Evolutionary conservation across 2,329 filamentous ascomycete species (phyloP), one percentile per base, ranked within the genome.

Genomic region (Penicillium verrucosum): DNA sequence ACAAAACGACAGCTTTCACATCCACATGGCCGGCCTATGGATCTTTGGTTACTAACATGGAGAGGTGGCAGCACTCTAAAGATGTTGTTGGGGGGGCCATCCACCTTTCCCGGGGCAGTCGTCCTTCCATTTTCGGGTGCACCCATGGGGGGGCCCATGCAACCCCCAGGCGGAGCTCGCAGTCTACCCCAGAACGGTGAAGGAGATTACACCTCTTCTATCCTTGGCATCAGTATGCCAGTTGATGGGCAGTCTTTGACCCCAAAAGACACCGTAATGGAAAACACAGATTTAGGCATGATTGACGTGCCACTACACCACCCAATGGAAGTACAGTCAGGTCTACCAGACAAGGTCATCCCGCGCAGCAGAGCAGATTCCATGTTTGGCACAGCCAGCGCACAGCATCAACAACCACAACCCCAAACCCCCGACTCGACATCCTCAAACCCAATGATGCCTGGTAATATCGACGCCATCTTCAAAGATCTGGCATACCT

Each of bases 401-500:
- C 51, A 7, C 66, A 68, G 5, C 61, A 60, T n/a, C 42, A 50
- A 7, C 66, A 68, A 18, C 63, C 63, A 4, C 70, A 73, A 47
- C 69, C 68, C 5, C 63, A 60, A 18, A 73, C 70, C 0, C 67
- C 72, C 3, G 70, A 73, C n/a, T 73, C 72, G 1, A 64, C 69
- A n/a, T 61, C 59, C 7, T 68, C 69, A 12, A 70, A 68, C 43
- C 29, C 60, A 5, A 60, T 65, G 58, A 61, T 64, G 42, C 42
- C 59, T 9, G 56, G 56, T 7, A 59, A 77, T 34, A 65, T 78
- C 16, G 76, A 79, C 53, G 73, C 75, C 8, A 75, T 78, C 30
- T 78, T 78, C 61, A 73, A 77, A 56, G 76, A 78, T 42, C 68
- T 78, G 45, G 75, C 75, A 34, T 75, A 78, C 62, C 69, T 78